These are phyloP conservation scores for Arxiozyma bovina DNA, from an alignment of 1,139 yeast species.

Conservation along the genomic window DNA sequence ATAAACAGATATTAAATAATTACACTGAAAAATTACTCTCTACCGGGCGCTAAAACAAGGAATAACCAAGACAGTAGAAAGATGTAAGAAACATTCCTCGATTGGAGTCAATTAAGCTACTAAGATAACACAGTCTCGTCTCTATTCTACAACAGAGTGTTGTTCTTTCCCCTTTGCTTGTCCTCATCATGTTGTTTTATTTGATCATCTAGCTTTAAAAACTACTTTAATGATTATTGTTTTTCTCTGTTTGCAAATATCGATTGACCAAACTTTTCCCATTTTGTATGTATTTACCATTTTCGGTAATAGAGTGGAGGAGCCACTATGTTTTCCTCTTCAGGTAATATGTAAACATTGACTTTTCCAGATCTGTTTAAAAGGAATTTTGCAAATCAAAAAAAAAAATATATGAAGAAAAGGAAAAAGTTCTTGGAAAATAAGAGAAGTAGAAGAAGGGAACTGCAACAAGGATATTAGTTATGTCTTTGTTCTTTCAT, in stretches of 20 bases:
- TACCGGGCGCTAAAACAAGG: not conserved
- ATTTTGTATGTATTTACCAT: not conserved
- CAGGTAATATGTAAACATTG: slow-evolving; percentile 6
- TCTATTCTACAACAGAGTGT: no score
- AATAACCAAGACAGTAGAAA: not conserved
- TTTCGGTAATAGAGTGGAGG: not conserved
- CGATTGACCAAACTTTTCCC: no score
- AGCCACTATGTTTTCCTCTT: not conserved
- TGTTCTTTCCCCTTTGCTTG: no score
- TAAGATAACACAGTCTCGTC: no score
- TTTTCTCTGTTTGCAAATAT: no score
- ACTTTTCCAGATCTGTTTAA: not conserved
- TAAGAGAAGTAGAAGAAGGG: not conserved
- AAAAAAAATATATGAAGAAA: not conserved
- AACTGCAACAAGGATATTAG: not conserved
- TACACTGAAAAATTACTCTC: no score
- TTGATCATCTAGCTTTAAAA: no score
- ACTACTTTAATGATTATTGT: not conserved
- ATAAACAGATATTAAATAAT: no score
- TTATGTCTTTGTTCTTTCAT: no score
- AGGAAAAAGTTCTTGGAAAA: not conserved
- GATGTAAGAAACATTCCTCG: not conserved
- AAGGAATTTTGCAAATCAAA: not conserved
- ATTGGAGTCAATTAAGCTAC: not conserved
- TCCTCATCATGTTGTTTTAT: no score